These are phyloP conservation scores for Vanderwaltozyma yarrowii DNA, from an alignment of 805 yeast genomes.

Conservation along the genomic window DNA sequence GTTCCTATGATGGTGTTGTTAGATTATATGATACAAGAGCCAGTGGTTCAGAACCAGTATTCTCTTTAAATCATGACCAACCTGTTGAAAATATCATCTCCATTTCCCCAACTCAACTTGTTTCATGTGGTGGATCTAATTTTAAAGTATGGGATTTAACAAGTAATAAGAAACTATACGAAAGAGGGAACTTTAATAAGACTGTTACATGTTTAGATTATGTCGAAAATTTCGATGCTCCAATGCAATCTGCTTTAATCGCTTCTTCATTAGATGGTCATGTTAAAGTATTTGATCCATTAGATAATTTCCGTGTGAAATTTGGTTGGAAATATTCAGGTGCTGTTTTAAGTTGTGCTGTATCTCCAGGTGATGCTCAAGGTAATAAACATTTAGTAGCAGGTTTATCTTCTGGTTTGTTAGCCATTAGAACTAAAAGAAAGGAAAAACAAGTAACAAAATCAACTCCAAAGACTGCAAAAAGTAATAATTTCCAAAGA, in stretches of 20 bases:
- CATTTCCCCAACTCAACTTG: slow-evolving; percentile 57
- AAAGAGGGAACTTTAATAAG: slow-evolving; percentile 81
- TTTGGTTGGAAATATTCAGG: slow-evolving; percentile 98
- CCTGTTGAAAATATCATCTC: slow-evolving; percentile 85
- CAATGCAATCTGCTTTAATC: slow-evolving; percentile 42
- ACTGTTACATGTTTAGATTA: slow-evolving; percentile 70
- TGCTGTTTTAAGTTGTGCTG: slow-evolving; percentile 81
- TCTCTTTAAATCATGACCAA: slow-evolving; percentile 56
- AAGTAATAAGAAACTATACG: slow-evolving; percentile 52
- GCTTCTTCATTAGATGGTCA: slow-evolving; percentile 98
- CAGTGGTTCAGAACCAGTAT: slow-evolving; percentile 39
- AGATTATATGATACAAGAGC: slow-evolving; percentile 75
- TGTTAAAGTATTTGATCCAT: slow-evolving; percentile 83
- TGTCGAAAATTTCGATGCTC: slow-evolving; percentile 23
- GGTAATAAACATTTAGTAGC: slow-evolving; percentile 73
- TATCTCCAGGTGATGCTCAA: slow-evolving; percentile 52
- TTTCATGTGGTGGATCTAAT: slow-evolving; percentile 71
- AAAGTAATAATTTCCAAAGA: slow-evolving; percentile 56
- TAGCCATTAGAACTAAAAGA: slow-evolving; percentile 82
- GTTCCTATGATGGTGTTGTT: slow-evolving; percentile 85
- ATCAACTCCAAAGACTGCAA: slow-evolving; percentile 6
- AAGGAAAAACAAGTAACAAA: slow-evolving; percentile 36
- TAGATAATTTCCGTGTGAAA: slow-evolving; percentile 73
- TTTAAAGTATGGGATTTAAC: slow-evolving; percentile 91
- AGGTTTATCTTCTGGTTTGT: slow-evolving; percentile 81